Evolutionary conservation across 2,329 filamentous ascomycete genomes (phyloP).

Genomic region (Epichloe gansuensis): DNA sequence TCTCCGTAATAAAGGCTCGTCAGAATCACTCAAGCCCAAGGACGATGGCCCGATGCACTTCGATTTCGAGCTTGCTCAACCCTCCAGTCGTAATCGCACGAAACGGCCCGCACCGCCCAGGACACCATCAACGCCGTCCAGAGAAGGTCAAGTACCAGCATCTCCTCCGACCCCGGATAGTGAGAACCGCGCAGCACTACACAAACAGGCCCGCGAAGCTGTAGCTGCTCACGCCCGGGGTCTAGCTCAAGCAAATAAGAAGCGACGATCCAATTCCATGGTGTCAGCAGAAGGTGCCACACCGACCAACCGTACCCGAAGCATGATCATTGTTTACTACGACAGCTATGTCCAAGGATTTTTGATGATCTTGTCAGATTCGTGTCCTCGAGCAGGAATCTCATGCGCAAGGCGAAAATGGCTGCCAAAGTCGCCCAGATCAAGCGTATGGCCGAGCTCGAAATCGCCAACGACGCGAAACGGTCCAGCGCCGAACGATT

Average conservation of each 20-base stretch:
- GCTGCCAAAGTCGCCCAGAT: slow-evolving; percentile 61
- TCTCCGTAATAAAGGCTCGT: slow-evolving; percentile 39
- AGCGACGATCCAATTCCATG: slow-evolving; percentile 39
- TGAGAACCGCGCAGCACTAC: slow-evolving; percentile 8
- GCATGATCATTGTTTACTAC: slow-evolving; percentile 82
- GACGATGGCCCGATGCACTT: slow-evolving; percentile 27
- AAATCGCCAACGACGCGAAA: slow-evolving; percentile 39
- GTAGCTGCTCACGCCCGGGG: slow-evolving; percentile 33
- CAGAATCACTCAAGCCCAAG: slow-evolving; percentile 38
- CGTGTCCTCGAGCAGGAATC: slow-evolving; percentile 67
- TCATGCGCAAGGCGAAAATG: slow-evolving; percentile 81
- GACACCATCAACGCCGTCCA: slow-evolving; percentile 12
- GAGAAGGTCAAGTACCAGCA: slow-evolving; percentile 11
- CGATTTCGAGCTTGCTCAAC: slow-evolving; percentile 6
- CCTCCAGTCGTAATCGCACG: neutral
- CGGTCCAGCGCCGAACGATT: slow-evolving; percentile 23
- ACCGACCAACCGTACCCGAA: slow-evolving; percentile 54
- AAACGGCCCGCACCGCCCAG: slow-evolving; percentile 5
- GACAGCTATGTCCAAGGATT: slow-evolving; percentile 75
- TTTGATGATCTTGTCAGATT: slow-evolving; percentile 76
- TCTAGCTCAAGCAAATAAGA: slow-evolving; percentile 36
- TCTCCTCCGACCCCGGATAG: slow-evolving; percentile 15
- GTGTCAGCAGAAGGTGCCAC: slow-evolving; percentile 35
- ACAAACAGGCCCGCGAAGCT: slow-evolving; percentile 32
- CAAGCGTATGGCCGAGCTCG: slow-evolving; percentile 45